Evolutionary conservation across 306 rosid genomes (phyloP), one percentile per base, ranked within the genome.

Genomic region (Oxytropis ochrocephala): DNA sequence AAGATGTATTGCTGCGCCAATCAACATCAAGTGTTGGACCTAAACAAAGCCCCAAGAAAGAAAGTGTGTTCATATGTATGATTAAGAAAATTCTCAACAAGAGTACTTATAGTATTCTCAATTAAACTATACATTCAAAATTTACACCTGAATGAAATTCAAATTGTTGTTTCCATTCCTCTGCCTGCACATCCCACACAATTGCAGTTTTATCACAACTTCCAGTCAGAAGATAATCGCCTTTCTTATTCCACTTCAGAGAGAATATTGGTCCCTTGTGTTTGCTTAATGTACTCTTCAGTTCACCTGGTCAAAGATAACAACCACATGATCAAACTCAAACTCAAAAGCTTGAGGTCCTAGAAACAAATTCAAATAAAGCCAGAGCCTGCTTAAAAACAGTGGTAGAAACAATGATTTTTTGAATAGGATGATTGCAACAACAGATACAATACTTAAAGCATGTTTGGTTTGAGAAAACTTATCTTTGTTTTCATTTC

Each of bases 21-120:
- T 92, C 98, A 58, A 89, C 96, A 86, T 92, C 96, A 75, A 92
- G 98, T 11, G 89, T 86, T 56, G 96, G 96, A 82, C 98, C 98
- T 92, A 79, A 54, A 81, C 50, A 80, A 82, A 78, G 8, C 58
- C 66, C 46, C 75, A 44, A 54, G 64, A 46, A 62, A 44, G 33
- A 41, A 75, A 49, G n/a, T 10, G 29, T 30, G 8, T 38, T 78
- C 61, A 47, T 24, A 21, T 30, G 55, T 42, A 51, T 16, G 6
- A 27, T 52, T 61, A n/a, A 61, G 75, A 76, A 62, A 61, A 61
- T 6, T 69, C 12, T 38, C 63, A 67, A 30, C 52, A 49, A 48
- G 32, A 18, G 50, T 64, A 50, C 24, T 39, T 12, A 29, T 9
- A 51, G 43, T 51, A 69, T 13, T 21, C 67, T 61, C 9, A 38